Conservation (phyloP, 1,284 basidiomycete genomes). For the Cryptococcus neoformans region DNA sequence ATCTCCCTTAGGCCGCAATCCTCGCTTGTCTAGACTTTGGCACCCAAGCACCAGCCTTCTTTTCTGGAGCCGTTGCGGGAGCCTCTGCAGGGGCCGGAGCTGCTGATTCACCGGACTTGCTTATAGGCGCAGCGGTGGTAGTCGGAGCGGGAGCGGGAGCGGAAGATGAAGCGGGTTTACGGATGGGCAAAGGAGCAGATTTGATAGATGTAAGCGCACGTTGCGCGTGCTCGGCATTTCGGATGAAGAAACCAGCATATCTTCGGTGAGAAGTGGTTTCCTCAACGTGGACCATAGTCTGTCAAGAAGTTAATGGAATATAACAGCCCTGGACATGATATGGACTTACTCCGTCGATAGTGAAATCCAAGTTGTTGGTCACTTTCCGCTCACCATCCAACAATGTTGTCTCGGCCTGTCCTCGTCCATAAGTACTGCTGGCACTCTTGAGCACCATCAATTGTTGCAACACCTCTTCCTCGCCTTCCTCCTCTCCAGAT, state of each 20-base stretch:
- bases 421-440: conserved; percentile 60
- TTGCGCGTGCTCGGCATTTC: conserved; percentile 85
- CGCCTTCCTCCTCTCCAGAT: conserved; percentile 76
- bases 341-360: conserved; percentile 76
- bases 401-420: conserved; percentile 57
- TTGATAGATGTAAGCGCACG: conserved; percentile 75
- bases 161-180: conserved; percentile 13
- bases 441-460: conserved; percentile 95
- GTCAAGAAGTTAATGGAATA: conserved; percentile 9
- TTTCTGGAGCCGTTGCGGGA: conserved; percentile 9
- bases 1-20: conserved; percentile 20
- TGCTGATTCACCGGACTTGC: conserved; percentile 1
- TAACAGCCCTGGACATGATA: neutral
- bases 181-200: conserved; percentile 61
- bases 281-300: conserved; percentile 95
- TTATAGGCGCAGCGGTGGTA: neutral
- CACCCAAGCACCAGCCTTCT: conserved; percentile 15
- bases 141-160: neutral
- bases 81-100: neutral
- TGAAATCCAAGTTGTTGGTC: conserved; percentile 92
- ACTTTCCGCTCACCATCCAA: conserved; percentile 83
- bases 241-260: conserved; percentile 96
- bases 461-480: conserved; percentile 93
- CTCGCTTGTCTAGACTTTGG: conserved; percentile 26
- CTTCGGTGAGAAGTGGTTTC: conserved; percentile 88